phyloP scores from a whole-genome alignment of 805 yeast genomes.

The Ogataea corticis region DNA sequence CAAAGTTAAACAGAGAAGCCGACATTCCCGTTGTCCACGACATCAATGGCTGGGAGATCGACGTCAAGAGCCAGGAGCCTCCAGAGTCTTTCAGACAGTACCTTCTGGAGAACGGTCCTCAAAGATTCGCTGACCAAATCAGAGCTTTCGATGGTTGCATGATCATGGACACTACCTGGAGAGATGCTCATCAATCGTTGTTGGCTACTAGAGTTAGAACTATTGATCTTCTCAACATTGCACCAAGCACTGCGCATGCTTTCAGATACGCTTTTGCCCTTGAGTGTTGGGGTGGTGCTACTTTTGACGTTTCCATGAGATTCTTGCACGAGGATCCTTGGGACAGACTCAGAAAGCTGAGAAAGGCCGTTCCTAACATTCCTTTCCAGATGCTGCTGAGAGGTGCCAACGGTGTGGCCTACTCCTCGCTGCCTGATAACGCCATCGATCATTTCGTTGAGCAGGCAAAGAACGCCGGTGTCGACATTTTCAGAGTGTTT shows the following conservation, averaged over 20 bases:
- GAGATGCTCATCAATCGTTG: constrained; percentile 98
- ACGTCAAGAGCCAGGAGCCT: constrained; percentile 46
- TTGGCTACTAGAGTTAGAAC: constrained; percentile 98
- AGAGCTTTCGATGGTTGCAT: constrained; percentile 82
- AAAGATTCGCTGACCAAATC: constrained; percentile 83
- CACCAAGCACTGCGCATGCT: constrained; percentile 91
- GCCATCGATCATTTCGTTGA: constrained; percentile 96
- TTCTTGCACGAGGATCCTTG: constrained; percentile 98
- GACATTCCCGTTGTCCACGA: constrained; percentile 72
- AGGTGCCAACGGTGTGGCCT: constrained; percentile 99
- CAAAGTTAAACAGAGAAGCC: constrained; percentile 77
- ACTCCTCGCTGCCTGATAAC: constrained; percentile 96
- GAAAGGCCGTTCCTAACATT: constrained; percentile 92
- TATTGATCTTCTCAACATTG: constrained; percentile 85
- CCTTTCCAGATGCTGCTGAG: constrained; percentile 99
- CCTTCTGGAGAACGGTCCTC: constrained; percentile 83
- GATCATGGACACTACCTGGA: constrained; percentile 99
- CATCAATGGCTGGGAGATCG: constrained; percentile 58
- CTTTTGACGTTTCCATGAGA: constrained; percentile 98
- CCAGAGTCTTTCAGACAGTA: constrained; percentile 93
- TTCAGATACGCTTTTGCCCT: constrained; percentile 87
- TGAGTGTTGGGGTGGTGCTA: constrained; percentile 99
- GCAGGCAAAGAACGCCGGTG: constrained; percentile 95
- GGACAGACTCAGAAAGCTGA: constrained; percentile 87
- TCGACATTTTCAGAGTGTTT: constrained; percentile 95